Evolutionary conservation across 2,329 filamentous ascomycete species (phyloP).

Genomic region (Penicillium sp.): DNA sequence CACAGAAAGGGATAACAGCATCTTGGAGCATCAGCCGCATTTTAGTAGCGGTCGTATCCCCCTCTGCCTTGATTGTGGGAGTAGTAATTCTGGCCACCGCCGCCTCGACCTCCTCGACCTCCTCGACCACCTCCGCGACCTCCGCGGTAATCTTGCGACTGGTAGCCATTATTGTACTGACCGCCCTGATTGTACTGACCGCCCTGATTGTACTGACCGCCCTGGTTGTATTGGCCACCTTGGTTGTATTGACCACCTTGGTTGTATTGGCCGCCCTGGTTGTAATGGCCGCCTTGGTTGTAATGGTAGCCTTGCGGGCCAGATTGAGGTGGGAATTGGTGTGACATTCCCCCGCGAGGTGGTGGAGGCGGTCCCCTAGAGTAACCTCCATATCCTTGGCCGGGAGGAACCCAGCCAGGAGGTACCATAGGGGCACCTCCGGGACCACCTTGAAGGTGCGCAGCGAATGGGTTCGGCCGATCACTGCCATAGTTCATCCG

Average conservation of each 20-base stretch:
- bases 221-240: not conserved
- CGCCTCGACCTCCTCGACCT: constrained; percentile 24
- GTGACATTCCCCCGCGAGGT: constrained; percentile 34
- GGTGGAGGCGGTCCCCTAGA: constrained; percentile 40
- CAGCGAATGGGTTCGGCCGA: constrained; percentile 47
- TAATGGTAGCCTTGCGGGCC: constrained; percentile 17
- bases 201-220: not conserved
- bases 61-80: constrained; percentile 28
- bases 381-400: constrained; percentile 30
- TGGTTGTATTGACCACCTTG: constrained; percentile 21
- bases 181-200: constrained; percentile 24
- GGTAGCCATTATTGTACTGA: constrained; percentile 19
- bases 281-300: not conserved
- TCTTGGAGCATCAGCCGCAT: not conserved
- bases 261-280: constrained; percentile 18
- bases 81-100: constrained; percentile 22
- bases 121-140: constrained; percentile 25
- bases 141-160: constrained; percentile 24
- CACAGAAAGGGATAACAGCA: not conserved
- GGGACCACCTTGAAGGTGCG: constrained; percentile 39
- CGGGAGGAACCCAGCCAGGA: constrained; percentile 36
- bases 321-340: constrained; percentile 24
- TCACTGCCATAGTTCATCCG: constrained; percentile 54
- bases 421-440: constrained; percentile 32
- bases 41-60: constrained; percentile 41